Conservation (phyloP, 495 filamentous ascomycete species). For the Daldinia caldariorum region DNA sequence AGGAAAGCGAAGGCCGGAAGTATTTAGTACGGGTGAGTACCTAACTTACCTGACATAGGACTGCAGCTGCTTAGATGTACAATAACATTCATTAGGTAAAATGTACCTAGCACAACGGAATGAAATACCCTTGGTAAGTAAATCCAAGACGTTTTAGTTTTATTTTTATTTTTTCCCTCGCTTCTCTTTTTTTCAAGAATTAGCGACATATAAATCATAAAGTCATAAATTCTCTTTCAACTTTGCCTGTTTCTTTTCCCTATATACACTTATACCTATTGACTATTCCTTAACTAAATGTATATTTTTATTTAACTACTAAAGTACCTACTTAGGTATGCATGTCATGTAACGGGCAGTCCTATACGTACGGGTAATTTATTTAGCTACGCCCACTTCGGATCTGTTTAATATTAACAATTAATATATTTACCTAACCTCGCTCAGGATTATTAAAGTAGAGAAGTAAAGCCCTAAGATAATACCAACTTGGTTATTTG, state of each 20-base stretch:
- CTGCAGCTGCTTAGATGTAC: slow-evolving; percentile 20
- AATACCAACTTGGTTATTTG: too few species aligned
- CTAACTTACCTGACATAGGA: slow-evolving; percentile 24
- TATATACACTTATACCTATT: too few species aligned
- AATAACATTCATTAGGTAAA: slow-evolving; percentile 10
- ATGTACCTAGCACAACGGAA: slow-evolving; percentile 20
- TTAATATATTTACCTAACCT: background rate
- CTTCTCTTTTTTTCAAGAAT: background rate
- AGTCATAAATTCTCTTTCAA: slow-evolving; percentile 20
- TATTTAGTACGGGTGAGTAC: slow-evolving; percentile 35
- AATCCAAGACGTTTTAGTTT: background rate
- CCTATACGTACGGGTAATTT: slow-evolving; percentile 31
- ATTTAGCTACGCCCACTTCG: background rate
- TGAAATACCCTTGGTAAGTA: slow-evolving; percentile 7
- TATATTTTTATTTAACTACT: slow-evolving; percentile 9
- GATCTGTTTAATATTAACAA: background rate
- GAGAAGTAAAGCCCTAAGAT: too few species aligned
- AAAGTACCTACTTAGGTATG: too few species aligned
- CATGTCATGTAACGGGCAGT: slow-evolving; percentile 3
- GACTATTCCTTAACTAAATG: background rate
- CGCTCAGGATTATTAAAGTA: background rate
- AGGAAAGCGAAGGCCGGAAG: slow-evolving; percentile 9
- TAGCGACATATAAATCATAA: slow-evolving; percentile 9
- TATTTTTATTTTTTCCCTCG: background rate
- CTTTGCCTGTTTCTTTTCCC: slow-evolving; percentile 39